Evolutionary conservation across 2,329 filamentous ascomycete genomes (phyloP).

Genomic region (Talaromyces amestolkiae): DNA sequence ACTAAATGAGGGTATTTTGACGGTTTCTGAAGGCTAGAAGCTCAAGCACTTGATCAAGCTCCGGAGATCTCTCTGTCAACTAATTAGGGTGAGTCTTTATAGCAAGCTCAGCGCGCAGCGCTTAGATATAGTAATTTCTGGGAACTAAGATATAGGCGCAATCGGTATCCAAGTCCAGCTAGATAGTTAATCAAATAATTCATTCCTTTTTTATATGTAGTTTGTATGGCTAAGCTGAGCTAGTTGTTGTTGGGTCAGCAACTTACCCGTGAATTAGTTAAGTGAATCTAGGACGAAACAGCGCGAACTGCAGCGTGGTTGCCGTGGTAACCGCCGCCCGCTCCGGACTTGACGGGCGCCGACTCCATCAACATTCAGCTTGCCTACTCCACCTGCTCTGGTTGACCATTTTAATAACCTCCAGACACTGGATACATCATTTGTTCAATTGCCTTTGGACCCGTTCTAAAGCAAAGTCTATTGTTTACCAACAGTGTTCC

Average conservation of each 20-base stretch:
- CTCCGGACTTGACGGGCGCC: neutral
- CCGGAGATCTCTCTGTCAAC: neutral
- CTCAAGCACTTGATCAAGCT: conserved; percentile 11
- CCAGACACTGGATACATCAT: neutral
- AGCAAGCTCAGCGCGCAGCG: neutral
- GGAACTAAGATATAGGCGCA: neutral
- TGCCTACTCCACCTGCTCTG: neutral
- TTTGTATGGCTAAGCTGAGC: too few species aligned
- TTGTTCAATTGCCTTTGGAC: neutral
- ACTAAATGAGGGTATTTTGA: conserved; percentile 12
- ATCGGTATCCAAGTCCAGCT: neutral
- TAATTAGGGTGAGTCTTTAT: neutral
- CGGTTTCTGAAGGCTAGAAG: conserved; percentile 1
- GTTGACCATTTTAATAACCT: neutral
- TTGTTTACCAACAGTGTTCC: neutral
- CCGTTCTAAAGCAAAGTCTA: neutral
- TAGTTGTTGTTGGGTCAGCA: too few species aligned
- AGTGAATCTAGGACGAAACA: neutral
- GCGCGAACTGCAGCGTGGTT: conserved; percentile 1
- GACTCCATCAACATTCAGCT: conserved; percentile 11
- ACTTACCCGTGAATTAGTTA: too few species aligned
- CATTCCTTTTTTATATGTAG: neutral
- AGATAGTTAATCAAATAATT: neutral
- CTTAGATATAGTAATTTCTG: too few species aligned
- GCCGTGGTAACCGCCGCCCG: conserved; percentile 12